Evolutionary conservation across 2,329 filamentous ascomycete species (phyloP).

Genomic region (Trichoderma pleuroti): DNA sequence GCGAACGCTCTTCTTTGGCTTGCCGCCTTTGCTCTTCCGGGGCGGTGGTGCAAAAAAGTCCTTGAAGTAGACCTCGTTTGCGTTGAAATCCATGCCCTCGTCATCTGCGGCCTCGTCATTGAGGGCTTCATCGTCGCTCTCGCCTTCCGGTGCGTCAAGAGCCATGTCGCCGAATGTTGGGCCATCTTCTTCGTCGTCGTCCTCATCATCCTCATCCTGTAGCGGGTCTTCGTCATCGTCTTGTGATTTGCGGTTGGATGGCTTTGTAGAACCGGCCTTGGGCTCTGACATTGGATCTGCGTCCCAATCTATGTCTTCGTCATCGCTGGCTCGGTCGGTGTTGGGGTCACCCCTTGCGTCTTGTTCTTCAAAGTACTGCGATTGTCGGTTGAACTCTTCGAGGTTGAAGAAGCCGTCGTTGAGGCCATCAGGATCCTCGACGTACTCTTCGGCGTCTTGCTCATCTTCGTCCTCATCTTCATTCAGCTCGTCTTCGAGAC

Average conservation of each 20-base stretch:
- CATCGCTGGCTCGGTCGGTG: constrained; percentile 71
- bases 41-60: constrained; percentile 92
- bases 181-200: constrained; percentile 68
- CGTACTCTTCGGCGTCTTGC: constrained; percentile 45
- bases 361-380: constrained; percentile 82
- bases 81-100: constrained; percentile 63
- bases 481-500: constrained; percentile 21
- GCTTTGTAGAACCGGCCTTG: constrained; percentile 27
- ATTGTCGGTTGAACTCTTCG: constrained; percentile 93
- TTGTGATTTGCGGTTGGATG: constrained; percentile 35
- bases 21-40: constrained; percentile 52
- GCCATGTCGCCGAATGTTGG: constrained; percentile 81
- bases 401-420: constrained; percentile 99
- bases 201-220: constrained; percentile 43
- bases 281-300: constrained; percentile 61
- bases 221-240: constrained; percentile 58
- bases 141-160: constrained; percentile 69
- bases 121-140: constrained; percentile 59
- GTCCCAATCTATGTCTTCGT: constrained; percentile 86
- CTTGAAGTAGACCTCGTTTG: constrained; percentile 84
- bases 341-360: constrained; percentile 74
- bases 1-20: constrained; percentile 40
- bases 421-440: constrained; percentile 69
- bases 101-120: constrained; percentile 53
- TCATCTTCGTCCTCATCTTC: constrained; percentile 38